phyloP scores from a whole-genome alignment of 169 alveolate genomes.

The Plasmodium ovale region DNA sequence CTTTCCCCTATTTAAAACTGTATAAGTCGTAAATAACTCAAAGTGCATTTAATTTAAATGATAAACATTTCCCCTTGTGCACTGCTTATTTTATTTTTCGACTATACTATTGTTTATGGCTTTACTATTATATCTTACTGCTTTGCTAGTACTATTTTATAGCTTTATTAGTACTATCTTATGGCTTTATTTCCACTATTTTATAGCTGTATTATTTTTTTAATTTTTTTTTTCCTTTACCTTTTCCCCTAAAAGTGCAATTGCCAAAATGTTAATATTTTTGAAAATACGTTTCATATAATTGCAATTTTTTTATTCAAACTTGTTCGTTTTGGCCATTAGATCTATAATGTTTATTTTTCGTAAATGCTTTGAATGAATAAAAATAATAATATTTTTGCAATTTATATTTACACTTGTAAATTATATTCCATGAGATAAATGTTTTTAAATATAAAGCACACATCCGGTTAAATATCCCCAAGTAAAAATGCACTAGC shows the following conservation, averaged over 20 bases:
- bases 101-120: neutral
- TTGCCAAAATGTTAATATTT: neutral
- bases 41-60: no score
- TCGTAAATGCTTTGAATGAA: no score
- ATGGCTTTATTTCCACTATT: neutral
- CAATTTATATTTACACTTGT: neutral
- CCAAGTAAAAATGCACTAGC: no score
- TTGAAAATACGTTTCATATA: neutral
- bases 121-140: neutral
- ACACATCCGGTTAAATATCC: no score
- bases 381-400: neutral
- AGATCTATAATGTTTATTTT: neutral
- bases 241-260: constrained; percentile 10
- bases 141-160: neutral
- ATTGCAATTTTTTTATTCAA: neutral
- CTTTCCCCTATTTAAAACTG: constrained; percentile 21
- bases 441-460: no score
- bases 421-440: neutral
- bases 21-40: no score
- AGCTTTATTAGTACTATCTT: neutral
- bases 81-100: neutral
- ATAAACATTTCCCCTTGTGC: neutral
- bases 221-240: constrained; percentile 7
- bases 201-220: neutral
- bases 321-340: neutral